Percentiles rank a stretch among this genome's conserved stretches.
phyloP scores from a whole-genome alignment of 768 basidiomycete genomes.

The Naganishia onofrii region DNA sequence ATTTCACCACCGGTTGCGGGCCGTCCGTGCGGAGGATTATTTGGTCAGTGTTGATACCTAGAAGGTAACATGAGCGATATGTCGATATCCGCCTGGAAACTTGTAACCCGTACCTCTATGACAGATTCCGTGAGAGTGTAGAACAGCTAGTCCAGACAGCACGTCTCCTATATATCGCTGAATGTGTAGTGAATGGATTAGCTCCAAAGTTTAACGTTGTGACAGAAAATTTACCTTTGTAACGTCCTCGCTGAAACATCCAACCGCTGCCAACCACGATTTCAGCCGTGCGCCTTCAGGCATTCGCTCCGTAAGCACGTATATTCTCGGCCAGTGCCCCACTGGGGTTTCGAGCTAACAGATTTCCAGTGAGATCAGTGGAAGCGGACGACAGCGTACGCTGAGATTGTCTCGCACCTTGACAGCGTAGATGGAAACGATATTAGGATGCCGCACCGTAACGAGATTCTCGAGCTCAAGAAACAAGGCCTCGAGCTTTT shows the following conservation, averaged over 20 bases:
- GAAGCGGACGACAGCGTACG: neutral
- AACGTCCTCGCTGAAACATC: constrained; percentile 36
- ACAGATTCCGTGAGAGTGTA: constrained; percentile 38
- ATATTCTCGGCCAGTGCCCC: constrained; percentile 45
- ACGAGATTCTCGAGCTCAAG: constrained; percentile 39
- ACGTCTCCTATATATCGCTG: constrained; percentile 39
- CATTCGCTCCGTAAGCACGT: constrained; percentile 39
- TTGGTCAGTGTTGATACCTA: constrained; percentile 40
- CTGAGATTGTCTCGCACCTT: constrained; percentile 24
- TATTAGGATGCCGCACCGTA: constrained; percentile 38
- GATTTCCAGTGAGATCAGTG: neutral
- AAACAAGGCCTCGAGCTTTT: constrained; percentile 41
- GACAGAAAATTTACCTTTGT: constrained; percentile 28
- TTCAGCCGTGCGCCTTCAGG: constrained; percentile 37
- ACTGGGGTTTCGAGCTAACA: constrained; percentile 37
- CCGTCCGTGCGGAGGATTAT: constrained; percentile 49
- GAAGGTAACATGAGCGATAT: neutral
- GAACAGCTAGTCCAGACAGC: constrained; percentile 39
- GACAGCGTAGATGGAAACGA: constrained; percentile 39
- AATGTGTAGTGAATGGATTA: neutral
- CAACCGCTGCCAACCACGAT: constrained; percentile 39
- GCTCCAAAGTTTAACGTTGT: constrained; percentile 15
- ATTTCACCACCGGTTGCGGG: constrained; percentile 63
- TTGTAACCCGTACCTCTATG: constrained; percentile 38
- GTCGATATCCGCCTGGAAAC: neutral